phyloP scores from a whole-genome alignment of 1,284 basidiomycete genomes.

The Boletus albobrunnescens region DNA sequence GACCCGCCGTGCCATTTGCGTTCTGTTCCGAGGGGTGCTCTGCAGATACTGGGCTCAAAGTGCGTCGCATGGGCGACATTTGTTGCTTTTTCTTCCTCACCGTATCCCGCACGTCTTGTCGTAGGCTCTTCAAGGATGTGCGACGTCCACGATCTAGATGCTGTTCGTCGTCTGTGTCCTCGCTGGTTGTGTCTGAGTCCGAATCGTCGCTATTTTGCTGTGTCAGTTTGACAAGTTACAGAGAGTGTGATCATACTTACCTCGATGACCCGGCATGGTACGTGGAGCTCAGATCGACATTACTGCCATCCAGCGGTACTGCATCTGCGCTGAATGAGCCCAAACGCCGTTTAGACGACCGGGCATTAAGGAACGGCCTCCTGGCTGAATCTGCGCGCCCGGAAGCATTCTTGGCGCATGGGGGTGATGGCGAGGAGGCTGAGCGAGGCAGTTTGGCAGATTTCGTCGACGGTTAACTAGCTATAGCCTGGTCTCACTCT shows the following conservation, averaged over 20 bases:
- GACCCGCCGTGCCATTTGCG: conserved; percentile 14
- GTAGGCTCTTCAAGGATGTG: conserved; percentile 25
- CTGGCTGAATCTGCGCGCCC: conserved; percentile 42
- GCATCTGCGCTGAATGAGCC: conserved; percentile 21
- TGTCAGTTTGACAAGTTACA: conserved; percentile 10
- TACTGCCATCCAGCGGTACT: conserved; percentile 28
- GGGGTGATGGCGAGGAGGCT: conserved; percentile 71
- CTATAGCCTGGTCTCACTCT: not conserved
- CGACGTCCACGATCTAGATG: conserved; percentile 27
- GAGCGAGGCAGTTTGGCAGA: conserved; percentile 67
- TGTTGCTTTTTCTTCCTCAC: conserved; percentile 30
- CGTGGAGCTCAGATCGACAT: conserved; percentile 74
- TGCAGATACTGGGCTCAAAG: conserved; percentile 19
- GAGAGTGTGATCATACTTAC: conserved; percentile 45
- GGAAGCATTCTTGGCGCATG: conserved; percentile 42
- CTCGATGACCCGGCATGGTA: conserved; percentile 78
- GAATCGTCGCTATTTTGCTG: conserved; percentile 27
- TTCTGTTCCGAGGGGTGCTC: conserved; percentile 22
- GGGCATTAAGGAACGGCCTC: conserved; percentile 37
- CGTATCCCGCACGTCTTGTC: conserved; percentile 22
- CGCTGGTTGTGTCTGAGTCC: conserved; percentile 28
- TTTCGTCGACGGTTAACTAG: conserved; percentile 7
- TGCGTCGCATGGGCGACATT: conserved; percentile 20
- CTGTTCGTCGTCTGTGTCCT: conserved; percentile 34
- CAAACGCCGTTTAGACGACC: conserved; percentile 38